Percentiles rank a stretch among this genome's conserved stretches.
phyloP scores from a whole-genome alignment of 164 flowering plant genomes.

The Macadamia integrifolia region DNA sequence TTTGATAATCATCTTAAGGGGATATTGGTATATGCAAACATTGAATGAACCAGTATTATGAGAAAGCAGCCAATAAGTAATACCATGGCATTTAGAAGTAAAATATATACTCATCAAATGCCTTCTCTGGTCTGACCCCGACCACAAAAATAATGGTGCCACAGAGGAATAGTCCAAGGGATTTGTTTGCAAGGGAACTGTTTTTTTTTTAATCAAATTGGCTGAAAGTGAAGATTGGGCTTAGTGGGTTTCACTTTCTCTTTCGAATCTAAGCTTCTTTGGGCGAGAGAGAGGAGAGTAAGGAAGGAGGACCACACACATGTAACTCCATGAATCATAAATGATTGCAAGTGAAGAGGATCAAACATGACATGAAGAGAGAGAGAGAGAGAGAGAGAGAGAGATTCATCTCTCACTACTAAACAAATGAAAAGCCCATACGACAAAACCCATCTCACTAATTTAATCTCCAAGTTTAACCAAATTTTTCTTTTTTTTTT shows the following conservation, averaged over 20 bases:
- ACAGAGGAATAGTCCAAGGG: not conserved
- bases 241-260: constrained; percentile 27
- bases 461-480: too few relatives aligned
- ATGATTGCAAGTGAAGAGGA: not conserved
- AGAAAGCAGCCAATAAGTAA: too few relatives aligned
- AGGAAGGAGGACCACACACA: not conserved
- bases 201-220: not conserved
- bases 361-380: too few relatives aligned
- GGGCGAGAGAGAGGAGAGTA: not conserved
- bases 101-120: too few relatives aligned
- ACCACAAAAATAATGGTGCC: too few relatives aligned
- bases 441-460: not conserved
- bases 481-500: too few relatives aligned
- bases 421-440: not conserved
- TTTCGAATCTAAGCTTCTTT: constrained; percentile 19
- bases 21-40: too few relatives aligned
- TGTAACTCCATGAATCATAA: not conserved
- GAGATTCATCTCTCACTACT: constrained; percentile 7
- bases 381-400: constrained; percentile 1
- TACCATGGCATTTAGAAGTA: too few relatives aligned
- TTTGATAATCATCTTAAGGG: too few relatives aligned
- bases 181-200: not conserved
- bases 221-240: constrained; percentile 2
- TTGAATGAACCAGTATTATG: too few relatives aligned
- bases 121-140: too few relatives aligned